A percentile compares a stretch with the other conserved stretches of the same genome.
Evolutionary conservation across 345 rosid genomes (phyloP).

Genomic region (Gossypium arboreum): DNA sequence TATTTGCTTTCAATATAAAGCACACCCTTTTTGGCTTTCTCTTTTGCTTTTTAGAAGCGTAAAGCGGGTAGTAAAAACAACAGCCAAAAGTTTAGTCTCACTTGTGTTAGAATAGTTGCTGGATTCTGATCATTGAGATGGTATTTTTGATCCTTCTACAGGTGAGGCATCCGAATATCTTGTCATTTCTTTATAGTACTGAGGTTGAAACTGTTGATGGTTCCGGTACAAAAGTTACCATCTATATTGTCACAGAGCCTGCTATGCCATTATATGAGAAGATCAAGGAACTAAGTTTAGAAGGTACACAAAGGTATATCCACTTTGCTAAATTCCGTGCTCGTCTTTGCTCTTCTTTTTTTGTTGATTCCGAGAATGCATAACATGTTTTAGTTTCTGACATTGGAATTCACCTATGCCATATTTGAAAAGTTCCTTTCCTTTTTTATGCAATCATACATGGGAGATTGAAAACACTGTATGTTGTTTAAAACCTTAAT

Average conservation of each 20-base stretch:
- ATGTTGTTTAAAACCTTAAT: neutral
- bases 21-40: neutral
- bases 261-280: constrained; percentile 91
- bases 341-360: neutral
- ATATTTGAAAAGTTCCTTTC: neutral
- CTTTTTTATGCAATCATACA: neutral
- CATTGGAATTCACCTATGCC: neutral
- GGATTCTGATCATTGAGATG: neutral
- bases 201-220: constrained; percentile 84
- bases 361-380: neutral
- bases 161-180: constrained; percentile 97
- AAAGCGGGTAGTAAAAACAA: neutral
- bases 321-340: neutral
- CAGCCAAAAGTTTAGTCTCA: neutral
- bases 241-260: constrained; percentile 96
- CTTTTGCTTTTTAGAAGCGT: neutral
- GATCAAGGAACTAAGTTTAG: constrained; percentile 90
- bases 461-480: neutral
- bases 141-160: constrained; percentile 28
- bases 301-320: constrained; percentile 80
- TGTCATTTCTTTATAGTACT: constrained; percentile 88
- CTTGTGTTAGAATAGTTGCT: neutral
- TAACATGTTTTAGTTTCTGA: neutral
- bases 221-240: constrained; percentile 60
- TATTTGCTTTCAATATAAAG: neutral